Evolutionary conservation across 2,329 filamentous ascomycete species (phyloP), one percentile per base, ranked within the genome.

Genomic region (Huntiella bhutanensis): DNA sequence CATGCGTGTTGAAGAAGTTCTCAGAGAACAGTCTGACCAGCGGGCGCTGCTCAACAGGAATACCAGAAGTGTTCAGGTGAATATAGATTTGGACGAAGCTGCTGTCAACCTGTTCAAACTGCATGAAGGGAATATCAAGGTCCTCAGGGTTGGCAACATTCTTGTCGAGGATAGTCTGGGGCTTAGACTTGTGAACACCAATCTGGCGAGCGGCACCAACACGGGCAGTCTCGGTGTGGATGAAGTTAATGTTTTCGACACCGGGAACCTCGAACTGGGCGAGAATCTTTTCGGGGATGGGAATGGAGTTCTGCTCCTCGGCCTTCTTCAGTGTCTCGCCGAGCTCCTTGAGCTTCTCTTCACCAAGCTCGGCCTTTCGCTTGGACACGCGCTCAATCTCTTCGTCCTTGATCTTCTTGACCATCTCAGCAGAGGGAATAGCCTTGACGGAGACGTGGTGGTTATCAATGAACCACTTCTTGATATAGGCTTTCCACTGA

Each of bases 1-100:
- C 79, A 2, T 88, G 91, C 0, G 86, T 85, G 57, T 85, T 88
- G 69, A 96, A 98, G 66, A 96, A 94, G 57, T 88, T 91, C 57
- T 87, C 83, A 28, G 77, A 78, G 57, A 93, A 96, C 36, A 96
- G 70, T 3, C 80, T 72, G 41, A 96, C 67, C 16, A 98, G 63
- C 3, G 91, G 91, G 57, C 88, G 86, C 49, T 88, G 71, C 52
- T 87, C 74, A n/a, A 81, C 71, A 0, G 87, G 84, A 1, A 95
- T 68, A 32, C 75, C 67, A 2, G 77, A 72, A 1, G 86, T 93
- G 45, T 84, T 84, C 43, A 96, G 67, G 47, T 91, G 75, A 16
- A 96, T 62, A 41, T 76, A 80, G 49, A 96, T 71, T 54, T 88
- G 81, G 5, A 93, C 85, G 59, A 98, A 98, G 57, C 85, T 93